Evolutionary conservation across 148 eudicot genomes (phyloP).

Genomic region (Rhododendron ferrugineum): DNA sequence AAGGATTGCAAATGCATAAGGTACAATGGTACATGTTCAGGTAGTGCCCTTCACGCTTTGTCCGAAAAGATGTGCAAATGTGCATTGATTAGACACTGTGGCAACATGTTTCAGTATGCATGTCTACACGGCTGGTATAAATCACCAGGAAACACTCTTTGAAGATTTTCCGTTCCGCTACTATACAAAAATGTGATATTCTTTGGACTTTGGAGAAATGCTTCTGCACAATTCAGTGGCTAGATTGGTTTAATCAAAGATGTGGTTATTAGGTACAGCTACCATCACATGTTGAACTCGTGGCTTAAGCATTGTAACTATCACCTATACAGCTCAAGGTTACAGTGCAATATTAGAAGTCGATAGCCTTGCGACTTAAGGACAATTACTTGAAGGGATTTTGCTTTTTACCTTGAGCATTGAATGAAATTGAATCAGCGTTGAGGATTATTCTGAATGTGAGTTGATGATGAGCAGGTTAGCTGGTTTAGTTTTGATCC

Average conservation of each 20-base stretch:
- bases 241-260: neutral
- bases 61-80: neutral
- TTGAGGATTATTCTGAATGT: conserved; percentile 20
- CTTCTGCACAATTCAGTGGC: neutral
- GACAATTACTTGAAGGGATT: neutral
- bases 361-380: neutral
- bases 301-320: neutral
- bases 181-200: neutral
- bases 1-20: conserved; percentile 9
- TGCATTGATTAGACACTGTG: neutral
- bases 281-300: neutral
- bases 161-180: neutral
- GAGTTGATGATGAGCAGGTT: conserved; percentile 51
- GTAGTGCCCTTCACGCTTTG: neutral
- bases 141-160: neutral
- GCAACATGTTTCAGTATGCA: neutral
- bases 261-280: neutral
- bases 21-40: neutral
- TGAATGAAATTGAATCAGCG: neutral
- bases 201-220: neutral
- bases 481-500: conserved; percentile 99
- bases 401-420: neutral
- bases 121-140: neutral
- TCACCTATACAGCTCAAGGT: neutral
- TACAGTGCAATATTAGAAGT: neutral